Conservation (phyloP, 2,329 filamentous ascomycete genomes). For the Arthrobotrys megalospora region DNA sequence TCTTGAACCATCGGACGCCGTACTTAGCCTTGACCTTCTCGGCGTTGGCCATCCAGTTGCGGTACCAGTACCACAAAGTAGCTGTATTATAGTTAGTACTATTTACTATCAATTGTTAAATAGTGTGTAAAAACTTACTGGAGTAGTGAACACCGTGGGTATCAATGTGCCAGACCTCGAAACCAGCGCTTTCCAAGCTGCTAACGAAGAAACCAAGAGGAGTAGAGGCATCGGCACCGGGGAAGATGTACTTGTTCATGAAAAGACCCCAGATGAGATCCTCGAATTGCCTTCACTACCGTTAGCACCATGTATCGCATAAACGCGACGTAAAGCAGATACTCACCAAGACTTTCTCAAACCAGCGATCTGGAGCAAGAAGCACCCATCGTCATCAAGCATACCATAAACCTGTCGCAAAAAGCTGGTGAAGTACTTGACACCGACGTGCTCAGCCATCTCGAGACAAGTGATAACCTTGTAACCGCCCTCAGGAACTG, state of each 20-base stretch:
- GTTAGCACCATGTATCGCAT: conserved; percentile 5
- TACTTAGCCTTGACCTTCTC: conserved; percentile 97
- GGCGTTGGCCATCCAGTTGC: conserved; percentile 95
- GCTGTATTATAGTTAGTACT: conserved; percentile 77
- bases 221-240: conserved; percentile 93
- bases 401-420: conserved; percentile 90
- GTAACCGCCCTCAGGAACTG: conserved; percentile 82
- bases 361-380: conserved; percentile 96
- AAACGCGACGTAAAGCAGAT: conserved; percentile 69
- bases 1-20: conserved; percentile 95
- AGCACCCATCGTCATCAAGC: conserved; percentile 95
- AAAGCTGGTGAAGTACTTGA: conserved; percentile 87
- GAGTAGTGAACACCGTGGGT: conserved; percentile 80
- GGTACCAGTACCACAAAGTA: conserved; percentile 97
- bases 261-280: conserved; percentile 98
- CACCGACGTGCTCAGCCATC: conserved; percentile 98
- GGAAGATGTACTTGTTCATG: conserved; percentile 99
- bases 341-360: conserved; percentile 97
- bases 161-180: conserved; percentile 91
- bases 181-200: conserved; percentile 86
- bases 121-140: conserved; percentile 23
- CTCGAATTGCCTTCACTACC: conserved; percentile 68
- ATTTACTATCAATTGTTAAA: conserved; percentile 6
- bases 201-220: conserved; percentile 90
- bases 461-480: conserved; percentile 97